A percentile compares a stretch with the other conserved stretches of the same genome.
phyloP scores from a whole-genome alignment of 1,139 yeast species.

The Barnettozyma hawaiiensis region DNA sequence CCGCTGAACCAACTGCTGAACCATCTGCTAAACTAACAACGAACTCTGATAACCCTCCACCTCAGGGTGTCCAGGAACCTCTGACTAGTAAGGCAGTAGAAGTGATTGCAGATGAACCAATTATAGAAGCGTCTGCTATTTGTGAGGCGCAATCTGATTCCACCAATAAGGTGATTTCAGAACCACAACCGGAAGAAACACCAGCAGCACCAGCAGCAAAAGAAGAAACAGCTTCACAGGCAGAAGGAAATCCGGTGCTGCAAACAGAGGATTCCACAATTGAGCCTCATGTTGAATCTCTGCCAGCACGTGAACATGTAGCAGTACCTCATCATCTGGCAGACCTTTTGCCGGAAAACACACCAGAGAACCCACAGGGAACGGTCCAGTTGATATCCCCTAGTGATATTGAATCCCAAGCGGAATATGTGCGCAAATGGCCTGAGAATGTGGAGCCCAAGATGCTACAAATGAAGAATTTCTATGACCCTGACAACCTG shows the following conservation, averaged over 20 bases:
- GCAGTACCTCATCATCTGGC: neutral
- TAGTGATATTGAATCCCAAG: neutral
- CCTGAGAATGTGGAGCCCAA: conserved; percentile 2
- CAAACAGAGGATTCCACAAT: neutral
- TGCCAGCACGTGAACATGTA: neutral
- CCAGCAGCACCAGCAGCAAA: neutral
- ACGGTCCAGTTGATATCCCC: neutral
- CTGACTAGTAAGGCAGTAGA: neutral
- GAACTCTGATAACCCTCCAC: too few species aligned
- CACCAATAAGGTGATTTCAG: neutral
- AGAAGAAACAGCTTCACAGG: neutral
- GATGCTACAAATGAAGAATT: neutral
- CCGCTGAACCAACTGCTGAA: neutral
- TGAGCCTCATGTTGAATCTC: neutral
- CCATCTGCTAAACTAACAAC: neutral
- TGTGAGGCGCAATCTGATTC: neutral
- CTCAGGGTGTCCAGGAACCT: neutral
- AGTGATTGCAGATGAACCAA: neutral
- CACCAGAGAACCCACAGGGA: neutral
- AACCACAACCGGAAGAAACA: neutral
- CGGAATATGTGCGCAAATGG: neutral
- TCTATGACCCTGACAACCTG: conserved; percentile 11
- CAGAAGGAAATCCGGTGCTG: neutral
- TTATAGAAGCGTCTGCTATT: neutral
- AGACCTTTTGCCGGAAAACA: neutral